These are phyloP conservation scores for Pugionium cornutum DNA, from an alignment of 345 rosid species.

Conservation along the genomic window DNA sequence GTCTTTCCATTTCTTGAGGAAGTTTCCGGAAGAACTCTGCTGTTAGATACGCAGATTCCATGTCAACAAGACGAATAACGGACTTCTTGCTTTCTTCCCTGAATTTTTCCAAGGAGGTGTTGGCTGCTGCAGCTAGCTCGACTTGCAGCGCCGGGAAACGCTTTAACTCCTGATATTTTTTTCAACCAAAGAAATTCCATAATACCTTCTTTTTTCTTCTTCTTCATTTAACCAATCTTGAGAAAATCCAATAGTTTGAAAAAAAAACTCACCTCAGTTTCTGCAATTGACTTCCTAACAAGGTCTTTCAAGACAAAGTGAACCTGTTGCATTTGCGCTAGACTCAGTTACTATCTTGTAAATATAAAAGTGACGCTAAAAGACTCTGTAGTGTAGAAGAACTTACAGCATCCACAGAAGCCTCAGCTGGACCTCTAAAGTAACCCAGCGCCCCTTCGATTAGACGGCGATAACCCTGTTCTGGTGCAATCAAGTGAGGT, in stretches of 20 bases:
- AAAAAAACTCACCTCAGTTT: constrained; percentile 56
- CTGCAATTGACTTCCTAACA: constrained; percentile 71
- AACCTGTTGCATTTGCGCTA: constrained; percentile 47
- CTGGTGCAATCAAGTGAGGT: constrained; percentile 87
- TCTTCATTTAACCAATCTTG: not conserved
- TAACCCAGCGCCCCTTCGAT: constrained; percentile 65
- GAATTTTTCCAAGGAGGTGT: constrained; percentile 62
- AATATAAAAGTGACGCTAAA: not conserved
- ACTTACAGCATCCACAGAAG: constrained; percentile 86
- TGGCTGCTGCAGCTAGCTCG: constrained; percentile 71
- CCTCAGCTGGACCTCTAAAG: constrained; percentile 89
- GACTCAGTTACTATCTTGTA: constrained; percentile 10
- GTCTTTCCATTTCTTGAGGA: constrained; percentile 71
- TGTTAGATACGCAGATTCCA: constrained; percentile 81
- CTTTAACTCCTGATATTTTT: constrained; percentile 58
- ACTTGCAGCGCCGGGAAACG: constrained; percentile 78
- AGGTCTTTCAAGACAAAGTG: constrained; percentile 80
- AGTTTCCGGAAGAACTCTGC: constrained; percentile 81
- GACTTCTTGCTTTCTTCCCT: constrained; percentile 78
- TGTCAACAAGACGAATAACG: constrained; percentile 62
- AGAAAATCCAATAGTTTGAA: not conserved
- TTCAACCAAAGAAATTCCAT: constrained; percentile 8
- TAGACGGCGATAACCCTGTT: constrained; percentile 78
- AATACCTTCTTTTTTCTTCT: not conserved
- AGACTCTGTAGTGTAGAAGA: not conserved